Evolutionary conservation across 129 eudicot genomes (phyloP).

Genomic region (Centaurea solstitialis): DNA sequence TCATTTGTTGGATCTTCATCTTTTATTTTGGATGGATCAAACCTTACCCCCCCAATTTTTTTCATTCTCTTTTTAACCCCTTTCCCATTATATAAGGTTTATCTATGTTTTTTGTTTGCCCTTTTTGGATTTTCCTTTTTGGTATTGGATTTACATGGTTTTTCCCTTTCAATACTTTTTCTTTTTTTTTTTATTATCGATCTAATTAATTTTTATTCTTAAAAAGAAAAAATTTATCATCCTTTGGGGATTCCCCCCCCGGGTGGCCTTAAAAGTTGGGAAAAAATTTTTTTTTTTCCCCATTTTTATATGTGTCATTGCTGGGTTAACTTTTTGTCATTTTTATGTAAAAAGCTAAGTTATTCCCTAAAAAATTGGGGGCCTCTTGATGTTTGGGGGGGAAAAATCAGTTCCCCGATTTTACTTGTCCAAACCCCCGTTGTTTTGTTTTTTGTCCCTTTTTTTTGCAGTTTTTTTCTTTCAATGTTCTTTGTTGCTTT

Average conservation of each 20-base stretch:
- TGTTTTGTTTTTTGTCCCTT: background rate
- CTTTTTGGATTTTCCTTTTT: too few relatives aligned
- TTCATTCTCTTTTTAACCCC: background rate
- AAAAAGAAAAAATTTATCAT: too few relatives aligned
- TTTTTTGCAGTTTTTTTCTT: background rate
- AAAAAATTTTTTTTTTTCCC: background rate
- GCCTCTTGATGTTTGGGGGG: background rate
- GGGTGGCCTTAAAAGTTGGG: background rate
- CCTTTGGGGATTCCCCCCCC: background rate
- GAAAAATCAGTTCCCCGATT: background rate
- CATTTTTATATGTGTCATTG: background rate
- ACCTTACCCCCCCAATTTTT: background rate
- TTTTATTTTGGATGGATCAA: background rate
- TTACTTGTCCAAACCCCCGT: background rate
- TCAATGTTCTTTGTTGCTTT: background rate
- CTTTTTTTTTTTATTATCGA: background rate
- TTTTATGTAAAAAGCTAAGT: background rate
- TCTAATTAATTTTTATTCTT: too few relatives aligned
- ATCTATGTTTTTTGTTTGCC: background rate
- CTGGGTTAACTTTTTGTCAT: background rate
- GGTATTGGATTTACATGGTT: background rate
- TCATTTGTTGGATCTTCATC: background rate
- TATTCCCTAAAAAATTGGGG: background rate
- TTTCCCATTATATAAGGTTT: background rate
- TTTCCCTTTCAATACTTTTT: background rate